Conservation (phyloP, 2,329 filamentous ascomycete species). For the Lecanoromycetidae sp. region DNA sequence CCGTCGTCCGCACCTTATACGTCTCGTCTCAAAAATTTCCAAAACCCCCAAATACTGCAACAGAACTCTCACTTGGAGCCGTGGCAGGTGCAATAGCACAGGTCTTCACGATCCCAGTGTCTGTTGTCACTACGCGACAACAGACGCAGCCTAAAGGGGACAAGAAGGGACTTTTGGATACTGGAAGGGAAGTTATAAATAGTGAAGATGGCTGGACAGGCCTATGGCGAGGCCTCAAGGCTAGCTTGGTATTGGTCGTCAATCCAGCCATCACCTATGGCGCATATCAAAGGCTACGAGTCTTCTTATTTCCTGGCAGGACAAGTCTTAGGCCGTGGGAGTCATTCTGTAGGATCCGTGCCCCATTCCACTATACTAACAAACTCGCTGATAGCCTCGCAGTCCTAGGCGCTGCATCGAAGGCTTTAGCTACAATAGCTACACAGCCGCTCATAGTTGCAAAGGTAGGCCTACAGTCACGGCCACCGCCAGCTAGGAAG, state of each 20-base stretch:
- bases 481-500: constrained; percentile 68
- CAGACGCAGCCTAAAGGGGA: constrained; percentile 81
- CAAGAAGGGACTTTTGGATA: constrained; percentile 74
- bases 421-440: constrained; percentile 76
- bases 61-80: constrained; percentile 76
- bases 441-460: constrained; percentile 96
- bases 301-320: constrained; percentile 65
- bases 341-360: constrained; percentile 64
- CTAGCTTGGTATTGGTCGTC: constrained; percentile 85
- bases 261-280: constrained; percentile 98
- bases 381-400: constrained; percentile 10
- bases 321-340: constrained; percentile 66
- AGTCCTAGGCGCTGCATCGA: constrained; percentile 90
- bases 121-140: constrained; percentile 89
- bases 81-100: constrained; percentile 83
- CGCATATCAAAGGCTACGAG: constrained; percentile 80
- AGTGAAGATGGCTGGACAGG: constrained; percentile 82
- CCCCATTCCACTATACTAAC: background rate
- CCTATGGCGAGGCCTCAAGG: constrained; percentile 90
- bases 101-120: constrained; percentile 89
- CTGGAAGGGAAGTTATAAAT: constrained; percentile 75
- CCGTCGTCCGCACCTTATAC: constrained; percentile 72
- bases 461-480: constrained; percentile 91
- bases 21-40: constrained; percentile 45
- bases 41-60: constrained; percentile 60